A percentile compares a stretch with the other conserved stretches of the same genome.
Evolutionary conservation across 768 basidiomycete genomes (phyloP).

Genomic region (Cantharellus cinnabarinus): DNA sequence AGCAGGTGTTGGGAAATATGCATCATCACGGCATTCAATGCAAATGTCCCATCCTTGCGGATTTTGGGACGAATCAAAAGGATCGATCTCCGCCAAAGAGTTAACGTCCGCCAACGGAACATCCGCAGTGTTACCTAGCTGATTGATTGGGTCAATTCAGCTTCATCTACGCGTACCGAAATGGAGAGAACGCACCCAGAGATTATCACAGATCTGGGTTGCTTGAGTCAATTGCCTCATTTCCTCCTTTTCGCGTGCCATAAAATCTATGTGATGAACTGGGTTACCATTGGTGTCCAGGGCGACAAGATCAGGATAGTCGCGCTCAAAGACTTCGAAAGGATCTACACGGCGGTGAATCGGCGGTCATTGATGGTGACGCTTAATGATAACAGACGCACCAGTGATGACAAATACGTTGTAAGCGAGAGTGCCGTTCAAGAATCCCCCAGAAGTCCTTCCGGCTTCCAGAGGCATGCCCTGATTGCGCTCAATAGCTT

Average conservation of each 20-base stretch:
- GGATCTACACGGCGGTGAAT: slow-evolving; percentile 12
- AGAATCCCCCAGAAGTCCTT: background rate
- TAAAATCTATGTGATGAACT: slow-evolving; percentile 38
- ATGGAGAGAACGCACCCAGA: slow-evolving; percentile 14
- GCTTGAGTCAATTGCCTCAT: slow-evolving; percentile 76
- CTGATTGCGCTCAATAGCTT: slow-evolving; percentile 24
- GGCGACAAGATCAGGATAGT: slow-evolving; percentile 17
- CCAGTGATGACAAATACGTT: slow-evolving; percentile 63
- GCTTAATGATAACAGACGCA: background rate
- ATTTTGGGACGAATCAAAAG: slow-evolving; percentile 24
- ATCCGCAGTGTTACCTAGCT: slow-evolving; percentile 67
- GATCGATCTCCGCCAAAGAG: slow-evolving; percentile 12
- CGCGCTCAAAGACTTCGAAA: slow-evolving; percentile 16
- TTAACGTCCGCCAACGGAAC: slow-evolving; percentile 30
- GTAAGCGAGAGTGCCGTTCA: slow-evolving; percentile 21
- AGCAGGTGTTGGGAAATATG: slow-evolving; percentile 45
- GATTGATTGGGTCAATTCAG: slow-evolving; percentile 11
- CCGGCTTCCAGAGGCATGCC: background rate
- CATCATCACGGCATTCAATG: slow-evolving; percentile 70
- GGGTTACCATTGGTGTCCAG: slow-evolving; percentile 14
- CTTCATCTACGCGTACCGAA: background rate
- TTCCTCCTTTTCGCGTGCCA: slow-evolving; percentile 68
- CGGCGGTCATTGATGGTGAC: background rate
- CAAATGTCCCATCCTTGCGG: slow-evolving; percentile 60
- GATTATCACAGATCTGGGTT: slow-evolving; percentile 36